Evolutionary conservation across 345 rosid genomes (phyloP).

Genomic region (Dipteronia dyeriana): DNA sequence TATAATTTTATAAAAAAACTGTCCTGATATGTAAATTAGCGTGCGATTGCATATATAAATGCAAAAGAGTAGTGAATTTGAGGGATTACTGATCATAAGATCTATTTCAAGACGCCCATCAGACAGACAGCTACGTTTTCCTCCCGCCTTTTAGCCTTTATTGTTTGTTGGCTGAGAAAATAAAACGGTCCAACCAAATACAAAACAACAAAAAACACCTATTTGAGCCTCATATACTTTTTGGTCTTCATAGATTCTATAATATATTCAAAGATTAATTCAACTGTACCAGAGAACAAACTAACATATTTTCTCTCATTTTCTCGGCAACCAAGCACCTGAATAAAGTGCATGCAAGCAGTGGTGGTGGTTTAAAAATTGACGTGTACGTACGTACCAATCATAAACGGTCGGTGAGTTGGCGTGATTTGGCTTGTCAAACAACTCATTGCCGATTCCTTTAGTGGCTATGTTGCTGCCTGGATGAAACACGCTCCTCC

Average conservation of each 20-base stretch:
- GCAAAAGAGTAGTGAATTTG: neutral
- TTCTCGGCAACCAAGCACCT: slow-evolving; percentile 8
- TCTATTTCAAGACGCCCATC: slow-evolving; percentile 58
- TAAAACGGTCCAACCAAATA: slow-evolving; percentile 16
- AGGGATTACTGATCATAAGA: slow-evolving; percentile 19
- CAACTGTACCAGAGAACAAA: too few species aligned
- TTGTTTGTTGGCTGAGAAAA: slow-evolving; percentile 41
- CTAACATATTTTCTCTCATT: neutral
- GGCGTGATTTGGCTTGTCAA: slow-evolving; percentile 73
- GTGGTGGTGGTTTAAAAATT: neutral
- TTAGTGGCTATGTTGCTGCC: slow-evolving; percentile 92
- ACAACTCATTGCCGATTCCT: slow-evolving; percentile 57
- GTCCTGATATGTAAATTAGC: too few species aligned
- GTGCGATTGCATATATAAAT: neutral
- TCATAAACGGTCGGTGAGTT: slow-evolving; percentile 94
- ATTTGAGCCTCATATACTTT: slow-evolving; percentile 9
- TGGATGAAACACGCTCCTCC: slow-evolving; percentile 97
- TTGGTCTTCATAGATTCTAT: neutral
- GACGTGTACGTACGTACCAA: slow-evolving; percentile 48
- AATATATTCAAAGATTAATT: too few species aligned
- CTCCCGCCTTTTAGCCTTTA: slow-evolving; percentile 42
- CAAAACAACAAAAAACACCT: too few species aligned
- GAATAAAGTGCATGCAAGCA: neutral
- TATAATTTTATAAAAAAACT: too few species aligned
- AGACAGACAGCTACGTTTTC: slow-evolving; percentile 56